Evolutionary conservation across 2,329 filamentous ascomycete genomes (phyloP).

Genomic region (Atkinsonella texensis): DNA sequence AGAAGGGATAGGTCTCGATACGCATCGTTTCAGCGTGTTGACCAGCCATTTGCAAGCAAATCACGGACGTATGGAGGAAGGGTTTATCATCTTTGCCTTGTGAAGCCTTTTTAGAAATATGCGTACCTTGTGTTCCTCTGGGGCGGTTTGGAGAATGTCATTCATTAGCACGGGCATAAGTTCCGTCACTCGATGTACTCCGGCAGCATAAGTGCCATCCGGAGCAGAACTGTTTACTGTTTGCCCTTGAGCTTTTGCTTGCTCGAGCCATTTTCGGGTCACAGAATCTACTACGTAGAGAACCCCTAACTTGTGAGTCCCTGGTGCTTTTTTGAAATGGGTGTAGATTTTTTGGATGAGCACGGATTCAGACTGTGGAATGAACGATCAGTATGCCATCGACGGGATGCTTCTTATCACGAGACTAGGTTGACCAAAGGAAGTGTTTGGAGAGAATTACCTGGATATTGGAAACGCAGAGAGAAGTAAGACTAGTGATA

Average conservation of each 20-base stretch:
- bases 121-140: constrained; percentile 95
- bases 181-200: constrained; percentile 93
- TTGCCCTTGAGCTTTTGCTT: constrained; percentile 78
- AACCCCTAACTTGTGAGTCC: constrained; percentile 94
- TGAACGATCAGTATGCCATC: constrained; percentile 11
- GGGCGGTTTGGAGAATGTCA: constrained; percentile 81
- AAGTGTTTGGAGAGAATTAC: constrained; percentile 35
- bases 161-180: constrained; percentile 88
- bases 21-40: neutral
- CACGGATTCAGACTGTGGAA: constrained; percentile 70
- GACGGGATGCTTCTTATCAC: neutral
- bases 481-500: constrained; percentile 73
- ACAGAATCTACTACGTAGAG: constrained; percentile 99
- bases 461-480: constrained; percentile 85
- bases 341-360: constrained; percentile 95
- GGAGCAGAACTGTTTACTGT: constrained; percentile 66
- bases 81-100: neutral
- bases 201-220: constrained; percentile 88
- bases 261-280: constrained; percentile 96
- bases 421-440: neutral
- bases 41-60: neutral
- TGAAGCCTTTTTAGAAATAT: constrained; percentile 13
- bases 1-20: neutral
- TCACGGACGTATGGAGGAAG: neutral
- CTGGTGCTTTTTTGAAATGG: constrained; percentile 89